These are phyloP conservation scores for Vaccinium vitisidaea DNA, from an alignment of 148 eudicot species.

Conservation along the genomic window DNA sequence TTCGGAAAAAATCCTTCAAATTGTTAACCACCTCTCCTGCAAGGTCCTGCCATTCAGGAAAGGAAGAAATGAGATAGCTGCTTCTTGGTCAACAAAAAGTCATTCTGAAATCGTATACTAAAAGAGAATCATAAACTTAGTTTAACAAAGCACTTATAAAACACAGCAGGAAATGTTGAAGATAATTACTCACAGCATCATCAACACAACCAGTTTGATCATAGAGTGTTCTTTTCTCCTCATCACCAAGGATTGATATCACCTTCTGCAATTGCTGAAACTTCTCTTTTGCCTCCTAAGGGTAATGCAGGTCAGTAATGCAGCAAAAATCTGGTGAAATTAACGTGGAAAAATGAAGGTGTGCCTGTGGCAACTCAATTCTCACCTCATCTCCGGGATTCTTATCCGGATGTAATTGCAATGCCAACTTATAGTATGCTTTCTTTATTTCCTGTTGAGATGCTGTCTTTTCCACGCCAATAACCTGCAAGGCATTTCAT, in stretches of 20 bases:
- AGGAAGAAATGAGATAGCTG: background rate
- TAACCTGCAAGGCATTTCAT: conserved; percentile 46
- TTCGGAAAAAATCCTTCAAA: conserved; percentile 66
- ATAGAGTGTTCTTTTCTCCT: conserved; percentile 87
- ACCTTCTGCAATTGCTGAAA: conserved; percentile 97
- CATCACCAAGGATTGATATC: conserved; percentile 90
- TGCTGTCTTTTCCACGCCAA: conserved; percentile 78
- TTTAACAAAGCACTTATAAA: too few species aligned
- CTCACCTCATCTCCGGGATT: conserved; percentile 90
- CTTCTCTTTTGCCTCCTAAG: conserved; percentile 90
- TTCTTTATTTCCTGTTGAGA: conserved; percentile 83
- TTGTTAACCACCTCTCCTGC: conserved; percentile 72
- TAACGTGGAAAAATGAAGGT: background rate
- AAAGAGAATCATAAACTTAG: too few species aligned
- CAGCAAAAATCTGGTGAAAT: background rate
- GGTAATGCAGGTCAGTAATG: background rate
- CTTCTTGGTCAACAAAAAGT: background rate
- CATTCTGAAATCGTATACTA: too few species aligned
- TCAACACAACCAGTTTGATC: conserved; percentile 94
- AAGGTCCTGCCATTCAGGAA: conserved; percentile 55
- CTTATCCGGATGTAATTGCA: conserved; percentile 94
- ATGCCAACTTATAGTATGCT: conserved; percentile 89
- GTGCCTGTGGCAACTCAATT: background rate
- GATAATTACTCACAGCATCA: conserved; percentile 71
- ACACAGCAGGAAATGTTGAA: background rate